Evolutionary conservation across 2,329 filamentous ascomycete genomes (phyloP).

Genomic region (Alternaria sp.): DNA sequence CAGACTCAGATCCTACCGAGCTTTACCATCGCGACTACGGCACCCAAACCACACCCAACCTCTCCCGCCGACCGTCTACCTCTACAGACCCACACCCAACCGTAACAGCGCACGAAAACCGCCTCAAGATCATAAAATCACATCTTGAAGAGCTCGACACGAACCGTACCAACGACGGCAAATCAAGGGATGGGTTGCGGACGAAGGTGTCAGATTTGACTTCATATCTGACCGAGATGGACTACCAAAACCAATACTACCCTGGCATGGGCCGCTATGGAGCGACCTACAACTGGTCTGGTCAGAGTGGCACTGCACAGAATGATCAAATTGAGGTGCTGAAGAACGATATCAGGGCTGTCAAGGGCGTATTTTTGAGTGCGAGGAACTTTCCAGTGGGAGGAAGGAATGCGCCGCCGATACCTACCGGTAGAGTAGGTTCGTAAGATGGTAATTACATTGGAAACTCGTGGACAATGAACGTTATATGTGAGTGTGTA

Average conservation of each 20-base stretch:
- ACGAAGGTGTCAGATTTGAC: slow-evolving; percentile 60
- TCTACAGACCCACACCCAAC: slow-evolving; percentile 33
- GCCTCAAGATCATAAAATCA: slow-evolving; percentile 58
- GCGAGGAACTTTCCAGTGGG: slow-evolving; percentile 70
- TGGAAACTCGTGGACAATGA: neutral
- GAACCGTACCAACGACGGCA: slow-evolving; percentile 57
- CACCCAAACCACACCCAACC: slow-evolving; percentile 71
- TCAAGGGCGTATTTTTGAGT: slow-evolving; percentile 80
- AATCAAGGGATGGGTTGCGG: slow-evolving; percentile 59
- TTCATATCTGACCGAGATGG: slow-evolving; percentile 64
- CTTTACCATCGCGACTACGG: slow-evolving; percentile 82
- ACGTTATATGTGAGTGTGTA: neutral
- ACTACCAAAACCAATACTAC: slow-evolving; percentile 52
- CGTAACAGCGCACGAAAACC: slow-evolving; percentile 50
- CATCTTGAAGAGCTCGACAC: slow-evolving; percentile 60
- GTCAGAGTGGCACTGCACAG: slow-evolving; percentile 59
- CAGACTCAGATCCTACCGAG: slow-evolving; percentile 71
- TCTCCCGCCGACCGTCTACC: slow-evolving; percentile 50
- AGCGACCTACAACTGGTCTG: slow-evolving; percentile 36
- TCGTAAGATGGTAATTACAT: slow-evolving; percentile 4
- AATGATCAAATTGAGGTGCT: slow-evolving; percentile 74
- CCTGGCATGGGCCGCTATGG: slow-evolving; percentile 39
- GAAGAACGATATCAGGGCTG: slow-evolving; percentile 75
- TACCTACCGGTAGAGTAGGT: slow-evolving; percentile 29
- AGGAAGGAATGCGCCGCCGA: slow-evolving; percentile 24